Conservation (phyloP, 2,329 filamentous ascomycete genomes). For the Neofusicoccum umdonicola region DNA sequence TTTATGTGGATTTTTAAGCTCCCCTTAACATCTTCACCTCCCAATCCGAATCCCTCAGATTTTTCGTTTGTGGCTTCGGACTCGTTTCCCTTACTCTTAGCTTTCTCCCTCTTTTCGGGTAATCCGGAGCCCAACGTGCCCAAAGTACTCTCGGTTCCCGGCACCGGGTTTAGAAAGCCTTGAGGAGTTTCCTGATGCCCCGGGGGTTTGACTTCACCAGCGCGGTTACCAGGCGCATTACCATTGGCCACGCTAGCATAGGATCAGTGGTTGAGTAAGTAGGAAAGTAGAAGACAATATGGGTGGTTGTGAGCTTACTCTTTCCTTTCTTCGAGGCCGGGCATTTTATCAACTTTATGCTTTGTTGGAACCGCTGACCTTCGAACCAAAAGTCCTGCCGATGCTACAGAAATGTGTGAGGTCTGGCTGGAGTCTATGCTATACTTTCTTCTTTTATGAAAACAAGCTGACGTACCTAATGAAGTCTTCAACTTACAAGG, state of each 20-base stretch:
- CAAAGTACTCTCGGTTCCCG: no score
- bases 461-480: no score
- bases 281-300: no score
- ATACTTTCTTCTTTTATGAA: no score
- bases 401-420: no score
- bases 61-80: background rate
- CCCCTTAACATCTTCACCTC: conserved; percentile 2
- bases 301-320: background rate
- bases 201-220: background rate
- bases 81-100: background rate
- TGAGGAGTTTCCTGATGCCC: background rate
- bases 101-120: background rate
- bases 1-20: conserved; percentile 14
- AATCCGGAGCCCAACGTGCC: background rate
- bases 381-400: no score
- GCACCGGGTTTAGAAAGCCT: no score
- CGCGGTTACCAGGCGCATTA: background rate
- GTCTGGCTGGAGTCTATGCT: no score
- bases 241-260: background rate
- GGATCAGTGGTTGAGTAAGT: background rate
- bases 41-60: background rate
- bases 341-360: background rate
- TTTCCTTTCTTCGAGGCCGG: background rate
- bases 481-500: no score
- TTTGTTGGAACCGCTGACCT: background rate